Evolutionary conservation across 2,329 filamentous ascomycete genomes (phyloP), one percentile per base, ranked within the genome.

Genomic region (Sarocladium strictum): DNA sequence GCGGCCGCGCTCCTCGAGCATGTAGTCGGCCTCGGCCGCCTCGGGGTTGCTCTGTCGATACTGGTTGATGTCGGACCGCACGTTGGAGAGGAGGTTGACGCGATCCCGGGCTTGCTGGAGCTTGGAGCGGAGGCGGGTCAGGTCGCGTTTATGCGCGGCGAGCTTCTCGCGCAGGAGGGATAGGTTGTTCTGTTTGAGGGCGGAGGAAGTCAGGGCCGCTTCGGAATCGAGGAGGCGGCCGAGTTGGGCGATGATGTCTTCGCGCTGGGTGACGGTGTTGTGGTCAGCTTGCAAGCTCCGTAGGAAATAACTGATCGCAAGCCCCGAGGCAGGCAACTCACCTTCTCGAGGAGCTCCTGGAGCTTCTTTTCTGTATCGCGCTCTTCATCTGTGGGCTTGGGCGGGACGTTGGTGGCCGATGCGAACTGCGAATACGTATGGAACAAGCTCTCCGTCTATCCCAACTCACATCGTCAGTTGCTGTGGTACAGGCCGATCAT

Each of bases 151-250:
- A 75, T 99, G 93, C 67, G 96, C 89, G 35, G 84, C 76, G 15
- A 97, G 85, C 68, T 97, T 87, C 74, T 96, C 92, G 61, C 90
- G 89, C 63, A 97, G 90, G 27, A 96, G 87, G 56, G 89, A 81
- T 35, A 99, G 85, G 69, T 97, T 97, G 75, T 93, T 96, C 66
- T 96, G 92, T 73, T 97, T 97, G n/a, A 96, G 81, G 55, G 92
- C 91, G 35, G 93, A 97, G 43, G 91, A 86, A 52, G 89, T 90
- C 57, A 95, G 83, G 55, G 86, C 80, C 21, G 91, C 84, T 78
- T 97, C 93, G 55, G 92, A 96, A 75, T 97, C 93, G 62, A 97
- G 88, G 54, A 97, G 85, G 56, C 93, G 89, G 61, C 85, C 77
- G 55, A 99, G 87, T 71, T 97, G 90, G 56, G 79, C 74, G 66